Conservation (phyloP, 192 early-diverging fungal genomes). For the Rhizophagus sp. region DNA sequence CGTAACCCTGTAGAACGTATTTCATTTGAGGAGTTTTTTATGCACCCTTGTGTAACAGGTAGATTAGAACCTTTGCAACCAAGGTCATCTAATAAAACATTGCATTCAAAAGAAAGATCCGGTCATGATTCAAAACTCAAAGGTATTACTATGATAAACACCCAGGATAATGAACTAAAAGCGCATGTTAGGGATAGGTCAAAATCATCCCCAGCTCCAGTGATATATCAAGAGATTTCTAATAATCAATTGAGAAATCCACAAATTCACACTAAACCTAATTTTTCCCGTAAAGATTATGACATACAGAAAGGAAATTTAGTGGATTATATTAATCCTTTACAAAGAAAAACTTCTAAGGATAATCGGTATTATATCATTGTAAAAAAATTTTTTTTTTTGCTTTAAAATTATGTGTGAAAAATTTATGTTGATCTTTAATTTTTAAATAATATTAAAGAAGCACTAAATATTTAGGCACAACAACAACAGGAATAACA, state of each 20-base stretch:
- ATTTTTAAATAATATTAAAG: neutral
- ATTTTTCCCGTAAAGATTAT: neutral
- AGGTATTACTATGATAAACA: neutral
- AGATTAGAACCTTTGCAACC: conserved; percentile 32
- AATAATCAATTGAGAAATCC: neutral
- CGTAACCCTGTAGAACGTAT: conserved; percentile 88
- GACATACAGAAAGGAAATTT: conserved; percentile 10
- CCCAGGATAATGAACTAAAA: conserved; percentile 12
- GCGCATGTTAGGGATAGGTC: conserved; percentile 13
- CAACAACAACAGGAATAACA: conserved; percentile 14
- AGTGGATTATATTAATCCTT: neutral
- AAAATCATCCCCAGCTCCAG: conserved; percentile 23
- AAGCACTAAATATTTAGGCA: neutral
- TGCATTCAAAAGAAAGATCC: conserved; percentile 12
- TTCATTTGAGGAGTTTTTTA: conserved; percentile 93
- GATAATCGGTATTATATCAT: neutral
- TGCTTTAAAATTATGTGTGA: neutral
- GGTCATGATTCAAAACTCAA: neutral
- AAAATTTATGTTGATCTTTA: neutral
- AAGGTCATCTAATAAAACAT: conserved; percentile 4
- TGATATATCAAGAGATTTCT: neutral
- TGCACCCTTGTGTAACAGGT: conserved; percentile 66
- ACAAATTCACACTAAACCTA: neutral
- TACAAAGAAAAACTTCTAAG: conserved; percentile 8
- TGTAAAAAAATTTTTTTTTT: neutral